Evolutionary conservation across 305 asterid genomes (phyloP), one percentile per base, ranked within the genome.

Genomic region (Solanum chacoense): DNA sequence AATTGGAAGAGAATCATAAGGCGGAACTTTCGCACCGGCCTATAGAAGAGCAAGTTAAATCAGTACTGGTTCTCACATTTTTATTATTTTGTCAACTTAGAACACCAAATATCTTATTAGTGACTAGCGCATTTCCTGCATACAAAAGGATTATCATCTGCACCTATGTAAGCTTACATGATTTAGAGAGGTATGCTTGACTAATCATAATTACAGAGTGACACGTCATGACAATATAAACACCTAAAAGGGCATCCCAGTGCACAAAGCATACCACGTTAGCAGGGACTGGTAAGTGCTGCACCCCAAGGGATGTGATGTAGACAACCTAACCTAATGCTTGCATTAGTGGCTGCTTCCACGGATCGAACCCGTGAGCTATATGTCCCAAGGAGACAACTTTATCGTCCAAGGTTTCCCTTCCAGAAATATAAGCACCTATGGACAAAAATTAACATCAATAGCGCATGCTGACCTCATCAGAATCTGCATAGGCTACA

Each of bases 401-500:
- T 69, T 69, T 2, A 69, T 3, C 10, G 0, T 71, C 76, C 76
- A 73, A 29, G 24, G 37, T 3, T 71, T 35, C 35, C 35, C 76
- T 28, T 71, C 22, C 11, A 1, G 78, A 55, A 71, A 71, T 20
- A 65, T 11, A 67, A 89, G 38, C 29, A n/a, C 63, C 80, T 13
- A 78, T 80, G 50, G 50, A 29, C 34, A 45, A 69, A 88, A 88
- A 9, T 45, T 55, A 81, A 32, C 81, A 42, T 79, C 65, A 24
- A 90, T 83, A 35, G 28, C 73, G 83, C 85, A 88, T 6, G 78
- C 93, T 63, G 59, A 94, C 99, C 98, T 94, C 98, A 86, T 86
- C 90, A 34, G 95, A 80, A 89, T 97, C 98, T 35, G 98, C 98
- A 90, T 92, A 93, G 20, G 96, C 94, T 87, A 94, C 92, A 80